Conservation (phyloP, 352 stramenopile species). For the Phytophthora uliginosa region DNA sequence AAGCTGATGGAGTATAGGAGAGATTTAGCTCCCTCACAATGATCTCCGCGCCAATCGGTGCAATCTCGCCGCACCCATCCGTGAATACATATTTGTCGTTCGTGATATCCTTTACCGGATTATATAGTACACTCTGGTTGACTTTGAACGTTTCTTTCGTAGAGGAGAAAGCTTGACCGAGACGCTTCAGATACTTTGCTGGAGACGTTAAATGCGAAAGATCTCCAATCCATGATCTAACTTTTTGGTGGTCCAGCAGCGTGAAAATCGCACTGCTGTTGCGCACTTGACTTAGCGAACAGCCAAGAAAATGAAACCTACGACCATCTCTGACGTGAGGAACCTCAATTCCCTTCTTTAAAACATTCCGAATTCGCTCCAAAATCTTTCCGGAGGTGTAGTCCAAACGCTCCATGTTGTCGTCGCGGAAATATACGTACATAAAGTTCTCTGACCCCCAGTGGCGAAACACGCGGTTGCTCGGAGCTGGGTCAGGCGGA, state of each 20-base stretch:
- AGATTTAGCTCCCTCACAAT: constrained; percentile 57
- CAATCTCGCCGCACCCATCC: constrained; percentile 82
- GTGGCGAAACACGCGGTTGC: constrained; percentile 78
- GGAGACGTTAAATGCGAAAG: constrained; percentile 58
- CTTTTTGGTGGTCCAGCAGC: constrained; percentile 50
- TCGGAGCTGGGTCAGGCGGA: constrained; percentile 53
- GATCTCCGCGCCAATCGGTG: constrained; percentile 33
- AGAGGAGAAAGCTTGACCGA: constrained; percentile 81
- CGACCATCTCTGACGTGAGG: constrained; percentile 30
- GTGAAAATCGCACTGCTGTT: constrained; percentile 84
- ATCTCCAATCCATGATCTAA: constrained; percentile 75
- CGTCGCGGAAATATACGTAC: constrained; percentile 87
- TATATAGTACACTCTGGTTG: constrained; percentile 49
- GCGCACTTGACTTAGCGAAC: constrained; percentile 79
- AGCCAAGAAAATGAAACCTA: constrained; percentile 73
- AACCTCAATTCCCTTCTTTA: constrained; percentile 53
- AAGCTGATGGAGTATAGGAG: constrained; percentile 58
- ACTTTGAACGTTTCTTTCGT: constrained; percentile 66
- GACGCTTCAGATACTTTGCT: constrained; percentile 82
- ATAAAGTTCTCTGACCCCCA: constrained; percentile 83
- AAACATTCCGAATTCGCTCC: constrained; percentile 47
- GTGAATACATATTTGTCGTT: constrained; percentile 67
- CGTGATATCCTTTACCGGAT: constrained; percentile 57
- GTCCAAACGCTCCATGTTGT: constrained; percentile 80
- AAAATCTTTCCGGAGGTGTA: constrained; percentile 54